Base-by-base conservation (phyloP, 176 grass and related monocot species). In the Lolium multiflorum region DNA sequence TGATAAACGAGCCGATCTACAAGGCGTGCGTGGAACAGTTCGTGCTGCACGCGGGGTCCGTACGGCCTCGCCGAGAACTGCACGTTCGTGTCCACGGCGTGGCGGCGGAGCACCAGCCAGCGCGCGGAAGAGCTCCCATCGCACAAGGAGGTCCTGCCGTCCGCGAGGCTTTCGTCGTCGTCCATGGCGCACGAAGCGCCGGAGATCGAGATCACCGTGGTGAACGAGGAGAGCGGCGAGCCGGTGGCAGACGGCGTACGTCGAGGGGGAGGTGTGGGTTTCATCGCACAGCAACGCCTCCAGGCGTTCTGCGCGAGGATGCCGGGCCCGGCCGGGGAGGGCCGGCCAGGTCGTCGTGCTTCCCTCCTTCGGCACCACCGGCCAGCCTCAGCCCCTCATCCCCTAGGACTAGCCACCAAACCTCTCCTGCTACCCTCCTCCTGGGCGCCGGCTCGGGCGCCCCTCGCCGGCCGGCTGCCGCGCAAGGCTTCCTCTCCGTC, bases 221-320 rank as follows among this genome's bases (percentile, higher is more conserved):
- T 94, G 50, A 35, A 92, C 16, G 88, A 94, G 76, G 74, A 79
- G 46, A 92, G 85, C 37, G 76, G 81, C 9, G 90, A 94, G 76
- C 88, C 62, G 0, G 85, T 81, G 70, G 77, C 56, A n/a, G 93
- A 92, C 74, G 93, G 93, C 60, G 28, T 28, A 28, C 28, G 47
- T 73, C 48, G 93, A 94, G 64, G 90, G 93, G 0, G 90, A 94
- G 85, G 83, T 92, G 59, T 94, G 90, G 93, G 93, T 94, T 54
- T 86, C 88, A 5, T 92, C 89, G 22, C 43, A 82, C 51, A 94
- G 93, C 88, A 92, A 94, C 68, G 90, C 59, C 71, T 28, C 31
- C 55, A 90, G 52, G 75, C 59, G 60, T 92, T 94, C 82, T 65
- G 72, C 62, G 85, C 31, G 35, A 85, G 79, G 82, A 52, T 90